A percentile compares a stretch with the other conserved stretches of the same genome.
These are phyloP conservation scores for Globisporangium paroecandrum DNA, from an alignment of 352 stramenopile genomes.

Conservation along the genomic window DNA sequence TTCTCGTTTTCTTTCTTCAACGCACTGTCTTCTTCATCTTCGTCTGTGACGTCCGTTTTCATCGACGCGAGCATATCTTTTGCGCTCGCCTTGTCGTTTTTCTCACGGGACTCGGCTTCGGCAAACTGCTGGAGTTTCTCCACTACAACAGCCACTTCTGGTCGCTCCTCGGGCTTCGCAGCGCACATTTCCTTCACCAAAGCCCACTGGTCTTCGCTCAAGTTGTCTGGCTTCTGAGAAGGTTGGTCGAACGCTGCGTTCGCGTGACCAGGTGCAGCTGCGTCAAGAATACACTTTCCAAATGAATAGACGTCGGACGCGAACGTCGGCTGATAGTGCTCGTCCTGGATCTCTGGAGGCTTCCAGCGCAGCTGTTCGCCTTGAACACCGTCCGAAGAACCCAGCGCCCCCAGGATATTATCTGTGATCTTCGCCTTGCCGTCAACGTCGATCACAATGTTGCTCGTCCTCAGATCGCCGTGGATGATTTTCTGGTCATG, in stretches of 20 bases:
- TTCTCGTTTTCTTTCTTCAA: not conserved
- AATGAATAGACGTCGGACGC: slow-evolving; percentile 9
- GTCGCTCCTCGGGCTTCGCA: not conserved
- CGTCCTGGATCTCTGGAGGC: not conserved
- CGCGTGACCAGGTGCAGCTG: not conserved
- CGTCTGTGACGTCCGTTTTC: not conserved
- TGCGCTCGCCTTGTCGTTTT: not conserved
- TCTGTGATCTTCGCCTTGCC: slow-evolving; percentile 4
- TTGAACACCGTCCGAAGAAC: not conserved
- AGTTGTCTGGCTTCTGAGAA: not conserved
- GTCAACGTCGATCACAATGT: not conserved
- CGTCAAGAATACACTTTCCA: slow-evolving; percentile 2
- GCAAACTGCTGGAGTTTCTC: slow-evolving; percentile 1
- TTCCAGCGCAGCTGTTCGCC: not conserved
- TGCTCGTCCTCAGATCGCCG: not conserved
- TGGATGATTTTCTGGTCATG: slow-evolving; percentile 6
- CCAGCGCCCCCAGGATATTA: not conserved
- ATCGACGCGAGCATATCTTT: not conserved
- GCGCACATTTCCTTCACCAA: slow-evolving; percentile 9
- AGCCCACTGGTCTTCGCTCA: slow-evolving; percentile 3
- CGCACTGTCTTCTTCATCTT: not conserved
- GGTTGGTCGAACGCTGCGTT: not conserved
- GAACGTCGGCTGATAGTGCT: not conserved
- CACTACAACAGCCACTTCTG: not conserved
- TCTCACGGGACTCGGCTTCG: slow-evolving; percentile 2